phyloP scores from a whole-genome alignment of 169 alveolate species.

The Plasmodium billcollinsi region DNA sequence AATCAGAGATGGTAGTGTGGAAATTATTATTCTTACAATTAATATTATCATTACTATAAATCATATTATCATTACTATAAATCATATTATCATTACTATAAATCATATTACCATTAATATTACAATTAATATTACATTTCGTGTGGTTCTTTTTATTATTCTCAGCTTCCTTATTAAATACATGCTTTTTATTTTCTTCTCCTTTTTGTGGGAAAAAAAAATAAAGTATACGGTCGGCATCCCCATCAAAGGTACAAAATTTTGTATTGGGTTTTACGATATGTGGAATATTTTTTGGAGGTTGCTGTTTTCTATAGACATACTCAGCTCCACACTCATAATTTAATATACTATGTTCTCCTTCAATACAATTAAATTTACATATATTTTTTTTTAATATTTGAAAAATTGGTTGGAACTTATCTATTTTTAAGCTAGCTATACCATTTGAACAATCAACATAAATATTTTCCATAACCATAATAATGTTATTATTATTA shows the following conservation, averaged over 20 bases:
- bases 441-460: slow-evolving; percentile 73
- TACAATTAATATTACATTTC: too few species aligned
- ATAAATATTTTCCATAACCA: slow-evolving; percentile 40
- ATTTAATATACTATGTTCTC: slow-evolving; percentile 26
- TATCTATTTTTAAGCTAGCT: slow-evolving; percentile 62
- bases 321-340: slow-evolving; percentile 81
- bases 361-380: slow-evolving; percentile 46
- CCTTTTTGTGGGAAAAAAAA: slow-evolving; percentile 30
- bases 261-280: slow-evolving; percentile 4
- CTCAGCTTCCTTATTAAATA: background rate
- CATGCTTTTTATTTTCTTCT: background rate
- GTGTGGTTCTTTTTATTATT: background rate
- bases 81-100: too few species aligned
- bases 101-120: background rate
- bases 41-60: background rate
- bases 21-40: background rate
- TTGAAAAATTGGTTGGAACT: slow-evolving; percentile 17
- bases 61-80: background rate
- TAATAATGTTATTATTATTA: background rate
- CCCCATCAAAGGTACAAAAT: slow-evolving; percentile 85
- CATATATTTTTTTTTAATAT: slow-evolving; percentile 64
- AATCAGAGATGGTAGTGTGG: too few species aligned
- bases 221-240: slow-evolving; percentile 82
- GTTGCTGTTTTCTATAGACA: slow-evolving; percentile 67
- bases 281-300: slow-evolving; percentile 17